Base-by-base conservation (phyloP, 306 rosid genomes). In the Amphicarpaea edgeworthii region DNA sequence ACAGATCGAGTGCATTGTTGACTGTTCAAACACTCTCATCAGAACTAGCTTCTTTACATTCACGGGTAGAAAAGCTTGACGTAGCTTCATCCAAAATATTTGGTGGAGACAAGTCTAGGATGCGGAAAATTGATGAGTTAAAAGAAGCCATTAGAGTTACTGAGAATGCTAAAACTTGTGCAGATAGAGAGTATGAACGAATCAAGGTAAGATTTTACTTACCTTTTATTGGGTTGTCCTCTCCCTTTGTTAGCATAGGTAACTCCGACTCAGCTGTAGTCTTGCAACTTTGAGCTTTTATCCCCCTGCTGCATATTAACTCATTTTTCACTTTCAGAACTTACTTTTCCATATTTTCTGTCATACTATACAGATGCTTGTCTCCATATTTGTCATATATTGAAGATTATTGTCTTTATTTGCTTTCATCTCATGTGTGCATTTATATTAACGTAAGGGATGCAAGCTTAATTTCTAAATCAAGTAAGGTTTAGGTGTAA, bases 21-120 rank as follows among this genome's bases (percentile, higher is more conserved):
- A 96, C 99, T 4, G 96, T 90, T 79, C 99, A 96, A 79, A 92
- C 98, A 61, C 99, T 96, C 72, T 79, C 91, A 73, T 85, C 99
- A 8, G 99, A 96, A 40, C 49, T 92, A 68, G 89, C 73, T 68
- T 85, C 91, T 12, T 83, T 90, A 79, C 86, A 88, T 34, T 84
- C 85, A 14, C 86, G 88, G 74, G 78, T 86, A 45, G 99, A 90
- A 85, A 96, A 89, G 68, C 99, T 96, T 58, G 99, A 96, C 78
- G 89, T 66, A 71, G 97, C 97, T 68, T 90, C 99, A 23, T 88
- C 93, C 20, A 92, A 91, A 85, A 85, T 96, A 79, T 96, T 96
- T 88, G 99, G 99, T 6, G 99, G 93, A 19, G 98, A 96, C 83
- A 90, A 87, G 68, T 84, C 97, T 37, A 90, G 97, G 84, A 74